Evolutionary conservation across 352 stramenopile genomes (phyloP), one percentile per base, ranked within the genome.

Genomic region (Phytophthora foliorum): DNA sequence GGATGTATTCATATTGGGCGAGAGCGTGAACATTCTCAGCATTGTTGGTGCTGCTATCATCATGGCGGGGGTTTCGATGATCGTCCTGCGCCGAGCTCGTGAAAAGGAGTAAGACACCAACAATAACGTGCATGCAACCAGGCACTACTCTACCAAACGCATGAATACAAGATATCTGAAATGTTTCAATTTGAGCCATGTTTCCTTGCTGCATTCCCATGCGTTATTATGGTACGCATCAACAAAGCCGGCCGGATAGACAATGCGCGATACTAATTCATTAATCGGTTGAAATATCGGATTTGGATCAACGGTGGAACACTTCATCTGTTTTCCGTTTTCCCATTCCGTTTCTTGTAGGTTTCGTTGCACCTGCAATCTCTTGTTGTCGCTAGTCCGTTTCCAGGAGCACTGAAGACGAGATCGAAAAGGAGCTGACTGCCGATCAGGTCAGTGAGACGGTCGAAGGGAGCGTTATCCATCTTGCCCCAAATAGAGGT

Each of bases 31-130:
- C 48, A 10, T 38, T 21, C 48, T 71, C 11, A 80, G 67, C 49
- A 29, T 84, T 19, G 24, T 79, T 3, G 77, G 77, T 22, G 74
- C 66, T 46, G 48, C 44, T 25, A 77, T 82, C 38, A 81, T 84
- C 39, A 73, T 79, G 46, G 48, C 41, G 8, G 66, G 69, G 5
- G 73, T 77, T 39, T 58, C 69, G 6, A 60, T 69, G 62, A 73
- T 84, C 34, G 58, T 69, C 17, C 21, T 78, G 7, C 72, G 75
- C 22, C 62, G 71, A 16, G 48, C 66, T 51, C 45, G 58, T 38
- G 66, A 59, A 24, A 74, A 74, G 16, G 45, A 69, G 25, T 74
- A 73, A 24, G 21, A 62, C 8, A n/a, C 31, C n/a, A 11, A 7
- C 17, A 22, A 2, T n/a, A 45, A 24, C 16, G 6, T 22, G 6